Evolutionary conservation across 2,329 filamentous ascomycete species (phyloP).

Genomic region (Polytolypa hystricis): DNA sequence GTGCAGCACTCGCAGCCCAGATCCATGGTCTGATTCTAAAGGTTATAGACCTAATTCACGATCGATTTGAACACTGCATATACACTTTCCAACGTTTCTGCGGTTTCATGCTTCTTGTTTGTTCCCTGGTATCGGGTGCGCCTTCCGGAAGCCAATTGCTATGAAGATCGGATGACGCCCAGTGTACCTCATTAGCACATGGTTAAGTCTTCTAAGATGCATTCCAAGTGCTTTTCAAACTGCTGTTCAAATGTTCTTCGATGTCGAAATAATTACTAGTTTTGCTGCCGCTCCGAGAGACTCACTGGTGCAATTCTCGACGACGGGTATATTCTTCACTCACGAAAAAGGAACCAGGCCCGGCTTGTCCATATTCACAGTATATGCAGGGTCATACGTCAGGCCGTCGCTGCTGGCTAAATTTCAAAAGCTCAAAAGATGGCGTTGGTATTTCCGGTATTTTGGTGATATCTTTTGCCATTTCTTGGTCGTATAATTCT

Average conservation of each 20-base stretch:
- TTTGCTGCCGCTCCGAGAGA: slow-evolving; percentile 40
- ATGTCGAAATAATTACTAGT: slow-evolving; percentile 7
- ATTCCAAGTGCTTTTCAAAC: slow-evolving; percentile 10
- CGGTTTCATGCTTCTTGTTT: slow-evolving; percentile 9
- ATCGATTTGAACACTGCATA: slow-evolving; percentile 10
- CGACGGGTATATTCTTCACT: slow-evolving; percentile 36
- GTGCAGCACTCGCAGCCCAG: background rate
- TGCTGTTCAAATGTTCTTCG: slow-evolving; percentile 6
- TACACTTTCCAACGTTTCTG: slow-evolving; percentile 6
- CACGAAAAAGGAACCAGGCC: slow-evolving; percentile 35
- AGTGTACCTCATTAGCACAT: slow-evolving; percentile 8
- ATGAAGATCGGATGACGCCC: slow-evolving; percentile 13
- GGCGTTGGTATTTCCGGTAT: slow-evolving; percentile 43
- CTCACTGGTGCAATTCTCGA: slow-evolving; percentile 37
- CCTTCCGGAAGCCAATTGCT: slow-evolving; percentile 10
- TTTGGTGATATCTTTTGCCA: slow-evolving; percentile 30
- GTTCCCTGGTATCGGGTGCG: slow-evolving; percentile 11
- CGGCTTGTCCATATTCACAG: slow-evolving; percentile 34
- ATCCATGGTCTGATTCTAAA: background rate
- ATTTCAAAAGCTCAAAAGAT: slow-evolving; percentile 33
- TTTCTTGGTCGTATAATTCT: slow-evolving; percentile 40
- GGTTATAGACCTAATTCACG: slow-evolving; percentile 8
- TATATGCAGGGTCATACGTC: slow-evolving; percentile 37
- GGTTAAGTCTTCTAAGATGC: slow-evolving; percentile 8
- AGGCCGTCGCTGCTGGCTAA: slow-evolving; percentile 21